Base-by-base conservation (phyloP, 2,329 filamentous ascomycete species). In the Colletotrichum sp. region DNA sequence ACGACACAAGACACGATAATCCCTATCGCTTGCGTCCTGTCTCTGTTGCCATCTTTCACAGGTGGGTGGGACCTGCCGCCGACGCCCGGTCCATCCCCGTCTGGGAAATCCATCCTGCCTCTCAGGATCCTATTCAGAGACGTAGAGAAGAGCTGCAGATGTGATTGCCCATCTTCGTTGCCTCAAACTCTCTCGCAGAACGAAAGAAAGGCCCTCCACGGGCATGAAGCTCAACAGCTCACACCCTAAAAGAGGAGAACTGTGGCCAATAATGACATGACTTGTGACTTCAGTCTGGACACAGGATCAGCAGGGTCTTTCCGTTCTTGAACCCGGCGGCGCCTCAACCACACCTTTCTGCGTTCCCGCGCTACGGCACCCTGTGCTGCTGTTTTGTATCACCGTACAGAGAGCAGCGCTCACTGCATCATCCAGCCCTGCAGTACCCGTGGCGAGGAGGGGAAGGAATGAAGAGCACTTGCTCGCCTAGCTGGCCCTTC, bases 251-350 rank as follows among this genome's bases (percentile, higher is more conserved):
- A 65, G 27, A 64, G 52, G 16, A 66, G 64, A 48, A 1, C 18
- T 67, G 74, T 70, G 74, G 74, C 71, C 71, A 71, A 32, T 75
- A 48, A 75, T 75, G 74, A 75, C 74, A 76, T 62, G 36, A 7
- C 56, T 48, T 55, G 71, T 76, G 71, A 76, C 71, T 76, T 75
- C 70, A 70, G 66, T 64, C 66, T 67, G 70, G 70, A 69, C 65
- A 73, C 60, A 16, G 30, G 77, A 78, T 78, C 75, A 66, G 66
- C 77, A 78, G 77, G 77, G 77, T 78, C 77, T 77, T 77, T 67
- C 75, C 75, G 61, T 77, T 77, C 68, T 67, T 36, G 68, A 48
- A 58, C 25, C 28, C 27, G 28, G 8, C n/a, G 15, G 48, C 56
- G 64, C 62, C 64, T 68, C 36, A 43, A 70, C 16, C 55, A 58